These are phyloP conservation scores for Nymphaea colorata DNA, from an alignment of 164 flowering plant species.

Conservation along the genomic window DNA sequence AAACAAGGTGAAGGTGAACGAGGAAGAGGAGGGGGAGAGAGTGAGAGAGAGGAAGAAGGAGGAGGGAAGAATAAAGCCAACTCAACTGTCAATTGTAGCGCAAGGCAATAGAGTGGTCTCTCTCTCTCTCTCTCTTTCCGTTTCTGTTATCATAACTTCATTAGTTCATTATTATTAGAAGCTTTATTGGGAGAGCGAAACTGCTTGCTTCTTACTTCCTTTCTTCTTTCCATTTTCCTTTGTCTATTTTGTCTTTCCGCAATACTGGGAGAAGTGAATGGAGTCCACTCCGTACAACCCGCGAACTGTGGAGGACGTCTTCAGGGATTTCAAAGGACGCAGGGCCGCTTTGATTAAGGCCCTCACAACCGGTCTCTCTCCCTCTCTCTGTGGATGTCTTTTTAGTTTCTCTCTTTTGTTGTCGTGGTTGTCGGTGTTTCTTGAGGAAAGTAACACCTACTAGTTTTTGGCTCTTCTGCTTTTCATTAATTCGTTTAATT, in stretches of 20 bases:
- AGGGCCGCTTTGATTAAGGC: constrained; percentile 65
- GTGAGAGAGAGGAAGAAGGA: too few relatives aligned
- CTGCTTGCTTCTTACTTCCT: constrained; percentile 1
- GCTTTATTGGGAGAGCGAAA: not conserved
- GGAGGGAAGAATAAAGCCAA: too few relatives aligned
- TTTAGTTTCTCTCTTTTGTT: not conserved
- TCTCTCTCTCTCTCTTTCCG: too few relatives aligned
- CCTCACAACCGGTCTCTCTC: constrained; percentile 38
- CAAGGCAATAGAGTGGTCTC: too few relatives aligned
- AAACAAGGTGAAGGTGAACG: too few relatives aligned
- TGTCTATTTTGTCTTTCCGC: not conserved
- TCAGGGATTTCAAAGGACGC: constrained; percentile 61
- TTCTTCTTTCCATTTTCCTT: not conserved
- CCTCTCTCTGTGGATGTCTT: not conserved
- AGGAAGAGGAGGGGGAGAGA: too few relatives aligned
- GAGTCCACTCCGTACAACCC: constrained; percentile 55
- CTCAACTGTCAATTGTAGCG: too few relatives aligned
- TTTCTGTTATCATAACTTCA: too few relatives aligned
- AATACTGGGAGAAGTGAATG: constrained; percentile 12
- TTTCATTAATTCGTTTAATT: not conserved
- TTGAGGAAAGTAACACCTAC: too few relatives aligned
- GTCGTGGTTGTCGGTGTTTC: not conserved
- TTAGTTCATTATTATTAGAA: too few relatives aligned
- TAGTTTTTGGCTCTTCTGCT: not conserved
- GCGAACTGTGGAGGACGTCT: constrained; percentile 70